These are phyloP conservation scores for Monilinia polystroma DNA, from an alignment of 2,329 filamentous ascomycete genomes.

Conservation along the genomic window DNA sequence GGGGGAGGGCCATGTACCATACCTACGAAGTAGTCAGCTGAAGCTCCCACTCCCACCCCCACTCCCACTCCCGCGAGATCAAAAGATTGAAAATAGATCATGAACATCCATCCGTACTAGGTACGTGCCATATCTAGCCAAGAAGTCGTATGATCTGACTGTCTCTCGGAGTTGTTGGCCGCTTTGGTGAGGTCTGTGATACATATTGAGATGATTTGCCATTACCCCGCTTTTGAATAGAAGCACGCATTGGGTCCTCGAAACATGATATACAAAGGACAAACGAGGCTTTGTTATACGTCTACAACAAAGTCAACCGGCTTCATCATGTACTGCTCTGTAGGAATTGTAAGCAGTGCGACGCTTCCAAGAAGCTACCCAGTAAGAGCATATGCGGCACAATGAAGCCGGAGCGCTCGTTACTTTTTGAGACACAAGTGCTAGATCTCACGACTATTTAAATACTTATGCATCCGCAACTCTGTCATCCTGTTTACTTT, in stretches of 20 bases:
- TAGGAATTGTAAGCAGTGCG: neutral
- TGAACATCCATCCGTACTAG: neutral
- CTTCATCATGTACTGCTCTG: neutral
- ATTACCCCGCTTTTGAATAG: slow-evolving; percentile 9
- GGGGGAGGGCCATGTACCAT: neutral
- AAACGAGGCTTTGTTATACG: neutral
- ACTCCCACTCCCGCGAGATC: too few relatives aligned
- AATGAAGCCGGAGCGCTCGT: neutral
- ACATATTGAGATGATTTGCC: neutral
- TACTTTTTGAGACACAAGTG: neutral
- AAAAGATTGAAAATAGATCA: neutral
- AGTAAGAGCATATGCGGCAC: neutral
- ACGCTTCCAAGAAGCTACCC: neutral
- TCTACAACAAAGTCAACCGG: neutral
- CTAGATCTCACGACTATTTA: neutral
- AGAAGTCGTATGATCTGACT: neutral
- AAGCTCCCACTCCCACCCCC: neutral
- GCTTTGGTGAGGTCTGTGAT: neutral
- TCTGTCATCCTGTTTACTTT: neutral
- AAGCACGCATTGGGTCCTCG: neutral
- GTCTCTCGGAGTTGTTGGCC: neutral
- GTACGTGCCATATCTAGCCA: too few relatives aligned
- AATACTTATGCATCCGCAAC: neutral
- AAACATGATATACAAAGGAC: neutral
- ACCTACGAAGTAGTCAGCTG: neutral